Conservation (phyloP, 2,329 filamentous ascomycete species). For the Aspergillus floridensis region DNA sequence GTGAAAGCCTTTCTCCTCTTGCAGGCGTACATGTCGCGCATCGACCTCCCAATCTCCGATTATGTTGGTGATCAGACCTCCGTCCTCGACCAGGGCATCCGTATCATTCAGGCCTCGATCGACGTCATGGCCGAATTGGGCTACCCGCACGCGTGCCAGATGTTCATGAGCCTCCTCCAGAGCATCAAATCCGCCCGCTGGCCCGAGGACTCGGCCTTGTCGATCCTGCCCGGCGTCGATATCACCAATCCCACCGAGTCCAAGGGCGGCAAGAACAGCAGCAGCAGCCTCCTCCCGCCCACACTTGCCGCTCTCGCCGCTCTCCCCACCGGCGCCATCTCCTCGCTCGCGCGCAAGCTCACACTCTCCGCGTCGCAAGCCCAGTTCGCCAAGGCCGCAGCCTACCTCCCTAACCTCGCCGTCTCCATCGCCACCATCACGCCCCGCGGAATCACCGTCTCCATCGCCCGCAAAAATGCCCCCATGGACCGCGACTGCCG, state of each 20-base stretch:
- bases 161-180: conserved; percentile 83
- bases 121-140: conserved; percentile 92
- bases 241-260: conserved; percentile 22
- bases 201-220: conserved; percentile 76
- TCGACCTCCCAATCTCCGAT: conserved; percentile 90
- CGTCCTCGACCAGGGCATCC: conserved; percentile 92
- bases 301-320: conserved; percentile 33
- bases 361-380: conserved; percentile 24
- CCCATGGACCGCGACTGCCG: conserved; percentile 64
- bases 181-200: conserved; percentile 90
- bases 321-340: conserved; percentile 26
- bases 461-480: conserved; percentile 65
- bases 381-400: conserved; percentile 57
- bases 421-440: conserved; percentile 62
- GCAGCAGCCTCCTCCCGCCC: conserved; percentile 23
- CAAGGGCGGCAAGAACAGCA: not conserved
- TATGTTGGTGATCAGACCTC: conserved; percentile 90
- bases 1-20: conserved; percentile 93
- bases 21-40: conserved; percentile 90
- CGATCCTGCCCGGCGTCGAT: conserved; percentile 72
- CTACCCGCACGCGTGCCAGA: conserved; percentile 69
- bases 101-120: conserved; percentile 92
- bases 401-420: conserved; percentile 66
- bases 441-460: conserved; percentile 56
- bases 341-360: conserved; percentile 29